Evolutionary conservation across 2,329 filamentous ascomycete genomes (phyloP), one percentile per base, ranked within the genome.

Genomic region (Colletotrichum truncatum): DNA sequence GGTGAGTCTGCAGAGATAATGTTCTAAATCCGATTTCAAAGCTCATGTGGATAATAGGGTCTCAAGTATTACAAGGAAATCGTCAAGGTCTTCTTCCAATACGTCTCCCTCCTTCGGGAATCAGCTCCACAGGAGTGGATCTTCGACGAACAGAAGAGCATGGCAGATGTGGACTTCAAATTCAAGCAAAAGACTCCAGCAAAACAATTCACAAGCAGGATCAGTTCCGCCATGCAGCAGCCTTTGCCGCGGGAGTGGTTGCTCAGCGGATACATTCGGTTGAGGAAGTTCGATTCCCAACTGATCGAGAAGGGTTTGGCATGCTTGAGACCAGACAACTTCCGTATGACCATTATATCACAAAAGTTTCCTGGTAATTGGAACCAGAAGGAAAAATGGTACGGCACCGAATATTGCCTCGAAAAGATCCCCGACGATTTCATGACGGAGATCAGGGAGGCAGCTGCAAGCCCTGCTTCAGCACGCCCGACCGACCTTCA

Each of bases 371-470:
- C 94, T 0, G 94, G 93, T 0, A 86, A 88, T 54, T 98, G 93
- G 93, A 87, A 97, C 69, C 81, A 90, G 75, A 97, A 92, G 74
- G 96, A 99, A 81, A 93, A 94, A 75, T 99, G 96, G 96, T 99
- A 99, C 72, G 95, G 95, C 8, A 99, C 96, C 0, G 94, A 98
- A 73, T 97, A 98, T 79, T 92, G 89, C 68, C 86, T 90, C 30
- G 92, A 97, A 74, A 91, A 89, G 73, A 92, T 99, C 32, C 90
- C 94, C 0, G 75, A 85, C 14, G 89, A 94, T 16, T 90, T 98
- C 71, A 82, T 97, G 75, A 80, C 84, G 10, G 89, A 93, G 53
- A 84, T 98, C 67, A 84, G 86, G 57, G 79, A 85, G 65, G 93
- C 93, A 2, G 84, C 87, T 28, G 78, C 86, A 2, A 85, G 85